Percentiles rank a stretch among this genome's conserved stretches.
Conservation (phyloP, 2,329 filamentous ascomycete genomes). For the Graphiopsis chlorocephala region DNA sequence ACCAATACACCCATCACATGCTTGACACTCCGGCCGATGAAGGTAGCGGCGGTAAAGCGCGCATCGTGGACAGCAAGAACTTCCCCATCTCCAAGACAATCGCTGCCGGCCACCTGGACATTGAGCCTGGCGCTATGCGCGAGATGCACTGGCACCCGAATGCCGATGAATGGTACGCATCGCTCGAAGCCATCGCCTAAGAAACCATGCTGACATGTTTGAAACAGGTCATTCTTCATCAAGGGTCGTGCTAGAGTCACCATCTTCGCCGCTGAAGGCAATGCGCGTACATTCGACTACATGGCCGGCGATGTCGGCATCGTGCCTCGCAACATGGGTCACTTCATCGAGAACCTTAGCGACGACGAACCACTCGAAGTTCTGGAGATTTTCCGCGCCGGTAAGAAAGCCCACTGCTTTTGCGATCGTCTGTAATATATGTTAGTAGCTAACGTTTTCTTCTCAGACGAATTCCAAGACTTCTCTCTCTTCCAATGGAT, state of each 20-base stretch:
- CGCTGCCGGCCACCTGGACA: slow-evolving; percentile 68
- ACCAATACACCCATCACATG: slow-evolving; percentile 69
- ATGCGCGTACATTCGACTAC: slow-evolving; percentile 73
- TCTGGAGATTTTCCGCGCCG: slow-evolving; percentile 64
- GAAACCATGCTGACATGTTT: background rate
- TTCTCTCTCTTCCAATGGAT: slow-evolving; percentile 75
- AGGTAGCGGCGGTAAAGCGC: slow-evolving; percentile 67
- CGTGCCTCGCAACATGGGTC: slow-evolving; percentile 72
- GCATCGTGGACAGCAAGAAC: slow-evolving; percentile 72
- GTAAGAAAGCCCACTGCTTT: slow-evolving; percentile 1
- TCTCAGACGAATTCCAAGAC: slow-evolving; percentile 63
- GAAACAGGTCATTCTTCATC: slow-evolving; percentile 64
- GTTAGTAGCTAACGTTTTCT: background rate
- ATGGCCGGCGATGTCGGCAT: slow-evolving; percentile 72
- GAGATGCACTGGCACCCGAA: slow-evolving; percentile 84
- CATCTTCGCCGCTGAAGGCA: slow-evolving; percentile 67
- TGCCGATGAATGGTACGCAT: slow-evolving; percentile 65
- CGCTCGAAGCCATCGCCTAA: background rate
- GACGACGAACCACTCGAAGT: slow-evolving; percentile 74
- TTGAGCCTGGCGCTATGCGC: slow-evolving; percentile 68
- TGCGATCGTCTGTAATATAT: background rate
- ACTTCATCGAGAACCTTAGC: slow-evolving; percentile 76
- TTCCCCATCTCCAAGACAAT: slow-evolving; percentile 72
- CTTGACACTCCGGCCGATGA: slow-evolving; percentile 65
- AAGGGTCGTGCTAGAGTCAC: slow-evolving; percentile 69